Evolutionary conservation across 352 stramenopile species (phyloP).

Genomic region (Phytopythium ostracodes): DNA sequence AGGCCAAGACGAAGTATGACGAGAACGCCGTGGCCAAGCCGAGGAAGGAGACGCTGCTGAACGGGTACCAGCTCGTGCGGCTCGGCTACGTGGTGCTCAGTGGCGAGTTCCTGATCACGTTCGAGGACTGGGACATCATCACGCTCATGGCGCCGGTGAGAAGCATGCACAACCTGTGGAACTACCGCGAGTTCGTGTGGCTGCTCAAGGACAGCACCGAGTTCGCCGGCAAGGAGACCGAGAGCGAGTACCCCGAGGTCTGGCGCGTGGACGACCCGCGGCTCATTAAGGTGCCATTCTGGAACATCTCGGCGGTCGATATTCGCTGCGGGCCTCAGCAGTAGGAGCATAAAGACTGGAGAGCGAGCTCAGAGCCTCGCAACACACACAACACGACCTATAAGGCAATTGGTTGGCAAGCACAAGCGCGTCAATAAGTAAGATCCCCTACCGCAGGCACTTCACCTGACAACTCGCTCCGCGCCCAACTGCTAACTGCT

Average conservation of each 20-base stretch:
- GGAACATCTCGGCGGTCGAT: slow-evolving; percentile 11
- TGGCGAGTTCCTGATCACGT: slow-evolving; percentile 9
- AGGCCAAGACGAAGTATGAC: neutral
- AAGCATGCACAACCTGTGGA: slow-evolving; percentile 13
- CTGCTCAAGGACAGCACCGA: slow-evolving; percentile 2
- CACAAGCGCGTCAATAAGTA: too few species aligned
- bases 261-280: slow-evolving; percentile 8
- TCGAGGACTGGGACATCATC: slow-evolving; percentile 11
- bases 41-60: slow-evolving; percentile 10
- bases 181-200: slow-evolving; percentile 11
- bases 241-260: slow-evolving; percentile 7
- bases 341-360: neutral
- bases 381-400: too few species aligned
- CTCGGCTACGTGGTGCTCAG: slow-evolving; percentile 12
- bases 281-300: neutral
- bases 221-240: slow-evolving; percentile 1
- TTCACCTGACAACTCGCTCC: neutral
- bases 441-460: too few species aligned
- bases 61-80: slow-evolving; percentile 13
- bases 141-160: slow-evolving; percentile 6
- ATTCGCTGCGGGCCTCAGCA: slow-evolving; percentile 5
- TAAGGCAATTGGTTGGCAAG: too few species aligned
- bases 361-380: too few species aligned
- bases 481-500: neutral
- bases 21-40: slow-evolving; percentile 7